Evolutionary conservation across 2,329 filamentous ascomycete species (phyloP), one percentile per base, ranked within the genome.

Genomic region (Trematosphaeria pertusa): DNA sequence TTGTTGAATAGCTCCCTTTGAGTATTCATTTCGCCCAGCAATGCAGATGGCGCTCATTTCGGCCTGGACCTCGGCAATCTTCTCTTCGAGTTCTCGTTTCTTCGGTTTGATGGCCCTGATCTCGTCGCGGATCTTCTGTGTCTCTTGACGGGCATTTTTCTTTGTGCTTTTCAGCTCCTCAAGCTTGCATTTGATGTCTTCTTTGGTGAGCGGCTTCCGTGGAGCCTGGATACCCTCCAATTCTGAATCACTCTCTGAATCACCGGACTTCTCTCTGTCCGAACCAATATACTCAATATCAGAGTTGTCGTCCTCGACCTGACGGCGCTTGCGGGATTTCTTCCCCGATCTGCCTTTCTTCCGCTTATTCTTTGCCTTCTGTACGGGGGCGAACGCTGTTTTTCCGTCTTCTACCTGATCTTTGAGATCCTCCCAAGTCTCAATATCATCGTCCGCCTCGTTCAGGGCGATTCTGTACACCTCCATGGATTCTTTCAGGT

Each of bases 1-100:
- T 10, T 73, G 64, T 56, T 80, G 78, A 30, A 87, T 86, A 0
- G 76, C 77, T 0, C 58, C 59, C 42, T 77, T 80, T 0, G 82
- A 80, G 48, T 82, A 84, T 0, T 77, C 59, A 41, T 87, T 87
- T 18, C 84, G 74, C 4, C 75, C 77, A 12, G 72, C 67, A 44
- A 87, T 84, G 50, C 83, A 80, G 1, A 75, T 60, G 2, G 61
- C 64, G 32, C 60, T 72, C 44, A 72, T 63, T 24, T 72, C 46
- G 8, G 64, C 67, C 32, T 72, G 58, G 12, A 76, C 61, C 1
- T 59, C 49, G 2, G 58, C 58, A 11, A 67, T 50, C 24, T 70
- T 61, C 1, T 59, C 45, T 9, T 74, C 54, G 5, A 72, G 43
- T 11, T 60, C 56, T 2, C 46, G 49, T 6, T 74, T 58, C 12